Percentiles rank a stretch among this genome's conserved stretches.
Conservation (phyloP, 805 yeast genomes). For the Lipomyces spencermartinsiae region DNA sequence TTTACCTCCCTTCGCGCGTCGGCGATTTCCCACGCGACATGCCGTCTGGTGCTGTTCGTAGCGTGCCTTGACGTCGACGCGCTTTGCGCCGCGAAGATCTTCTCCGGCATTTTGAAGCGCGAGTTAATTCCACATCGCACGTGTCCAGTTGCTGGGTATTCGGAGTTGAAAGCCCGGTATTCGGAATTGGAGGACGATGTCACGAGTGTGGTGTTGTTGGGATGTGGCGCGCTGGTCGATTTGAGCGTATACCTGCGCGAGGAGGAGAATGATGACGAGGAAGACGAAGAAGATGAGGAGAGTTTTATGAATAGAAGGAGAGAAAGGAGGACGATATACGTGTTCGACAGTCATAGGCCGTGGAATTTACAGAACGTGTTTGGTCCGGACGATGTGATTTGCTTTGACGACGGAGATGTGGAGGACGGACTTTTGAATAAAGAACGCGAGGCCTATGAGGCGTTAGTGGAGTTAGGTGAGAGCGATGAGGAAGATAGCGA, state of each 20-base stretch:
- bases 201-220: slow-evolving; percentile 75
- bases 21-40: slow-evolving; percentile 90
- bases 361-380: slow-evolving; percentile 94
- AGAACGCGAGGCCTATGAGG: slow-evolving; percentile 68
- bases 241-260: slow-evolving; percentile 61
- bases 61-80: slow-evolving; percentile 93
- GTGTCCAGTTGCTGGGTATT: slow-evolving; percentile 91
- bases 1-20: slow-evolving; percentile 71
- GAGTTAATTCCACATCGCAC: slow-evolving; percentile 86
- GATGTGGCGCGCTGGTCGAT: slow-evolving; percentile 94
- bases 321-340: slow-evolving; percentile 67
- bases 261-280: slow-evolving; percentile 37
- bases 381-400: slow-evolving; percentile 73
- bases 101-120: slow-evolving; percentile 72
- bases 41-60: slow-evolving; percentile 84
- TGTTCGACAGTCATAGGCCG: slow-evolving; percentile 92
- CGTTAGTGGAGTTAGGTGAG: slow-evolving; percentile 47
- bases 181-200: slow-evolving; percentile 72
- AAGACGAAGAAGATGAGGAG: slow-evolving; percentile 27
- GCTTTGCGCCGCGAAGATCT: slow-evolving; percentile 81
- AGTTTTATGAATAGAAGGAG: slow-evolving; percentile 40
- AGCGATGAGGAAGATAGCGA: slow-evolving; percentile 49
- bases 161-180: slow-evolving; percentile 71
- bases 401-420: slow-evolving; percentile 86
- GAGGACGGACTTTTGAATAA: slow-evolving; percentile 58